Conservation (phyloP, 2,329 filamentous ascomycete genomes). For the Penicillium sp. region DNA sequence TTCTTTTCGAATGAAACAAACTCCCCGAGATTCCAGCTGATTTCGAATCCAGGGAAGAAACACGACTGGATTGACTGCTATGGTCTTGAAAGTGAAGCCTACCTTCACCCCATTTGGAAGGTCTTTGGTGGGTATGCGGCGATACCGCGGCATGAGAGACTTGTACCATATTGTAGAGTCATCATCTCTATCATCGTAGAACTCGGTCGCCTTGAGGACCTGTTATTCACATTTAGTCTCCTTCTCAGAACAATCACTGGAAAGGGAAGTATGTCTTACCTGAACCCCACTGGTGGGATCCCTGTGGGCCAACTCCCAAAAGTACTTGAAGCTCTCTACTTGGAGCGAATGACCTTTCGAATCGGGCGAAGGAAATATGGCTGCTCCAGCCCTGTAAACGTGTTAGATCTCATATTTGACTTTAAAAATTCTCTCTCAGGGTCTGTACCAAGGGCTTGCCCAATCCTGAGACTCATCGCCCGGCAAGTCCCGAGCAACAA, state of each 20-base stretch:
- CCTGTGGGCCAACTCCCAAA: conserved; percentile 21
- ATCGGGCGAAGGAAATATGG: conserved; percentile 16
- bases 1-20: conserved; percentile 9
- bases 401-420: background rate
- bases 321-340: conserved; percentile 18
- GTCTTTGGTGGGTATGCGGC: conserved; percentile 2
- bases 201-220: conserved; percentile 17
- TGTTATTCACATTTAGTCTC: background rate
- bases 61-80: conserved; percentile 14
- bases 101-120: conserved; percentile 10
- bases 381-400: conserved; percentile 14
- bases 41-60: conserved; percentile 18
- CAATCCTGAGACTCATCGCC: conserved; percentile 18
- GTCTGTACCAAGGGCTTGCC: conserved; percentile 24
- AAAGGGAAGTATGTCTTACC: background rate
- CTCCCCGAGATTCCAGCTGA: conserved; percentile 9
- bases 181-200: conserved; percentile 16
- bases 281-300: conserved; percentile 22
- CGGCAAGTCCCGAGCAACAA: conserved; percentile 22
- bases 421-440: background rate
- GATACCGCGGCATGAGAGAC: conserved; percentile 15
- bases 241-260: background rate
- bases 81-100: conserved; percentile 15
- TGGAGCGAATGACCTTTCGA: conserved; percentile 11
- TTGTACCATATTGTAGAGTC: conserved; percentile 23